Evolutionary conservation across 2,329 filamentous ascomycete genomes (phyloP).

Genomic region (Graphium sp.): DNA sequence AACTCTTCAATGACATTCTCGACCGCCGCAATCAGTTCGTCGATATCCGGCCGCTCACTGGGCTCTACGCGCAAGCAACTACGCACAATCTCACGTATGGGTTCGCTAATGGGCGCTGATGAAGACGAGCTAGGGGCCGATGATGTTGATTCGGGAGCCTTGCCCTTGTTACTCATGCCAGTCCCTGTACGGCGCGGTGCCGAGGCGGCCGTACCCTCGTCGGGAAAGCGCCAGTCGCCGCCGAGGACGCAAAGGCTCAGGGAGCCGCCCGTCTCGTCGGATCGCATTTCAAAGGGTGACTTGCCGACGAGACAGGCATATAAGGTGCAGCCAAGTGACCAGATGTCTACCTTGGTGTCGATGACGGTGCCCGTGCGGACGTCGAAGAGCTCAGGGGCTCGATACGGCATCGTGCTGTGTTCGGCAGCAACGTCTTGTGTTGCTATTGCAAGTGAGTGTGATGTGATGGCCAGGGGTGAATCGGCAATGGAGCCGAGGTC

Average conservation of each 20-base stretch:
- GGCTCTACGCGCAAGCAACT: slow-evolving; percentile 79
- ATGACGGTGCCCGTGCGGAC: slow-evolving; percentile 85
- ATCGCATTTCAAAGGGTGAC: slow-evolving; percentile 88
- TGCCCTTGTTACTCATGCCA: slow-evolving; percentile 10
- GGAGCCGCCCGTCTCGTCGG: slow-evolving; percentile 88
- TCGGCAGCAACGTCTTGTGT: slow-evolving; percentile 91
- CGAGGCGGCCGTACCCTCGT: slow-evolving; percentile 38
- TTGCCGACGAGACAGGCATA: slow-evolving; percentile 95
- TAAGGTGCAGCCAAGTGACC: slow-evolving; percentile 93
- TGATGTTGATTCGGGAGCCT: slow-evolving; percentile 9
- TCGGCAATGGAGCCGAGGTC: slow-evolving; percentile 84
- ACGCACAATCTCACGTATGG: slow-evolving; percentile 74
- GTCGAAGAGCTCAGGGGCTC: slow-evolving; percentile 93
- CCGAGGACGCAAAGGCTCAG: slow-evolving; percentile 83
- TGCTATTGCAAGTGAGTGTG: slow-evolving; percentile 74
- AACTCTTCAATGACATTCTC: slow-evolving; percentile 51
- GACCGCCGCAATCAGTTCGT: slow-evolving; percentile 68
- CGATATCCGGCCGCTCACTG: slow-evolving; percentile 70
- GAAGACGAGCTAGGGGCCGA: slow-evolving; percentile 11
- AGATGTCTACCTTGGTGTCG: slow-evolving; percentile 95
- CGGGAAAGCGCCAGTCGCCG: slow-evolving; percentile 93
- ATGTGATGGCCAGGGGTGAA: slow-evolving; percentile 78
- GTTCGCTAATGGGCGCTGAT: slow-evolving; percentile 49
- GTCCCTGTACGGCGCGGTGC: slow-evolving; percentile 19
- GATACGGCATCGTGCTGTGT: slow-evolving; percentile 96